These are phyloP conservation scores for Botrytis fabae DNA, from an alignment of 2,329 filamentous ascomycete species.

Conservation along the genomic window DNA sequence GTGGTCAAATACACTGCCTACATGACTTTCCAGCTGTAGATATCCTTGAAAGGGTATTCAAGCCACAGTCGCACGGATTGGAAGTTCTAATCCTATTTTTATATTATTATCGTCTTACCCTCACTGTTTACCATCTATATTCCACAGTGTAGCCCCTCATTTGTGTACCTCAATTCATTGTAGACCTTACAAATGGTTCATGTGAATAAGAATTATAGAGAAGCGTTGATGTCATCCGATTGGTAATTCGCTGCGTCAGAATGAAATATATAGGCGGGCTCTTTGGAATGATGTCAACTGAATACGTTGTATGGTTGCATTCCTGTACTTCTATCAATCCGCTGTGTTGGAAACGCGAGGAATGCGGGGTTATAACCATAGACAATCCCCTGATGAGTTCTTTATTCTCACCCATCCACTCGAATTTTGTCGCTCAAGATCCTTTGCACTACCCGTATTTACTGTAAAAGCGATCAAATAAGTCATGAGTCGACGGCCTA, in stretches of 20 bases:
- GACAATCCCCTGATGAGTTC: background rate
- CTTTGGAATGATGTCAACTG: background rate
- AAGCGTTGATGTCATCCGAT: background rate
- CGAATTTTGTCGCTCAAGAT: background rate
- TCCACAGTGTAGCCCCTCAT: background rate
- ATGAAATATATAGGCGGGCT: background rate
- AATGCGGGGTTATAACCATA: conserved; percentile 14
- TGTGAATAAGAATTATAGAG: background rate
- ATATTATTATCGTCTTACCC: background rate
- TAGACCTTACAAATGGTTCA: background rate
- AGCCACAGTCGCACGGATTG: background rate
- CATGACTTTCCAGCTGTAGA: background rate
- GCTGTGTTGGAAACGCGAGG: background rate
- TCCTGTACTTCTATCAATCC: background rate
- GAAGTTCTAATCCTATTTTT: background rate
- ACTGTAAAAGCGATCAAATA: background rate
- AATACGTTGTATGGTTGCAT: background rate
- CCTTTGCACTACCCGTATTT: too few species aligned
- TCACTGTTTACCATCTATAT: background rate
- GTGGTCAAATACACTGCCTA: background rate
- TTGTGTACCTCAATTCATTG: background rate
- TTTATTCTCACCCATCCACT: background rate
- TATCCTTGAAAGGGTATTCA: background rate
- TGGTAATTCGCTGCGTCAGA: background rate
- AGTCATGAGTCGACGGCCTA: background rate